These are phyloP conservation scores for Spathaspora sp. DNA, from an alignment of 805 yeast species.

Conservation along the genomic window DNA sequence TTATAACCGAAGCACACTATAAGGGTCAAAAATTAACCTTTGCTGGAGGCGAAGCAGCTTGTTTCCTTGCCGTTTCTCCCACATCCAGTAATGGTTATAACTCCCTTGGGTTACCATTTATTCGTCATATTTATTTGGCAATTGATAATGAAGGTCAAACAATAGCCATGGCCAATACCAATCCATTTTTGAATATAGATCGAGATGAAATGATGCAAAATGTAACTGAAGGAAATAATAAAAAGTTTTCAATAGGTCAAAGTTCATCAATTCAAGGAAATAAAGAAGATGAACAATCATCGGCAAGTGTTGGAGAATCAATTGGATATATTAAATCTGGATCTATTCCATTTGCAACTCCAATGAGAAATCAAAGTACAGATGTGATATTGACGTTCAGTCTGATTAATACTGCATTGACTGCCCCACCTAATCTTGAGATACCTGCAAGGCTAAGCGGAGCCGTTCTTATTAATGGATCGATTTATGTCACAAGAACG, in stretches of 20 bases:
- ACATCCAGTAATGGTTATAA: conserved; percentile 45
- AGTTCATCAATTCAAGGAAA: neutral
- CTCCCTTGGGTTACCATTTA: conserved; percentile 56
- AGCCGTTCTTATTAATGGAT: conserved; percentile 22
- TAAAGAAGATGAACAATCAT: neutral
- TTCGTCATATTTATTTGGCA: conserved; percentile 52
- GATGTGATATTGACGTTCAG: conserved; percentile 7
- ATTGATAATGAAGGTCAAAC: conserved; percentile 57
- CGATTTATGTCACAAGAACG: conserved; percentile 22
- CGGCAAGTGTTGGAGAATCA: conserved; percentile 9
- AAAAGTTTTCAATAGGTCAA: neutral
- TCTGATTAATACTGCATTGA: neutral
- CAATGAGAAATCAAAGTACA: neutral
- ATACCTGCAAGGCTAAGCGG: conserved; percentile 26
- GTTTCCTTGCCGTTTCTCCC: conserved; percentile 52
- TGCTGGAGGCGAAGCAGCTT: conserved; percentile 53
- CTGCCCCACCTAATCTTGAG: conserved; percentile 4
- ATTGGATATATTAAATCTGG: conserved; percentile 36
- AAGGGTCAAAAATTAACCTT: conserved; percentile 41
- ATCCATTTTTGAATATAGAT: conserved; percentile 12
- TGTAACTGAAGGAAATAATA: conserved; percentile 3
- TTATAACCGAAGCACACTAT: conserved; percentile 39
- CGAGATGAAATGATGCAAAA: neutral
- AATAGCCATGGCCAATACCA: conserved; percentile 56
- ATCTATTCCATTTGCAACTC: conserved; percentile 49